phyloP scores from a whole-genome alignment of 169 alveolate species.

The Plasmodium vivax region DNA sequence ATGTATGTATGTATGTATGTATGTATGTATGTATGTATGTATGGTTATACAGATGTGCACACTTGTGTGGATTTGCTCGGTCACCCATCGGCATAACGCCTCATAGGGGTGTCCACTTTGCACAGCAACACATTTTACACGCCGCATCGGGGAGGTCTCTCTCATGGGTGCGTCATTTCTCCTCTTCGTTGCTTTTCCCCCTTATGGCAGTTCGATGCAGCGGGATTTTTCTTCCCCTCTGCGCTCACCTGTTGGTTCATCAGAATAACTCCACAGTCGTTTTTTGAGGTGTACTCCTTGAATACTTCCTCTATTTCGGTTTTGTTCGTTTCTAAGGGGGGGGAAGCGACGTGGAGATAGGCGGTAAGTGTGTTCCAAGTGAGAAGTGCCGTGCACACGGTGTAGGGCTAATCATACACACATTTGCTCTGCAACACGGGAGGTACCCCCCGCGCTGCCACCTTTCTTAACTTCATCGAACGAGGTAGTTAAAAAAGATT shows the following conservation, averaged over 20 bases:
- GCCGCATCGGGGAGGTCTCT: neutral
- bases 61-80: neutral
- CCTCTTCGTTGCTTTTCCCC: neutral
- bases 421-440: neutral
- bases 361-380: neutral
- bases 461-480: neutral
- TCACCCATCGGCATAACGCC: neutral
- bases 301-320: slow-evolving; percentile 82
- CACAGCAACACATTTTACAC: neutral
- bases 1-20: no score
- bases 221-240: neutral
- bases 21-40: no score
- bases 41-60: neutral
- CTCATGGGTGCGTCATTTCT: neutral
- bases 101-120: neutral
- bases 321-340: slow-evolving; percentile 77
- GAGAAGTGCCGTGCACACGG: neutral
- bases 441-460: neutral
- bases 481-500: neutral
- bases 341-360: neutral
- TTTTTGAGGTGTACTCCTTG: slow-evolving; percentile 77
- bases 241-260: slow-evolving; percentile 80
- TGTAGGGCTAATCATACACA: neutral
- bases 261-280: slow-evolving; percentile 82
- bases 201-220: neutral